A percentile compares a stretch with the other conserved stretches of the same genome.
Evolutionary conservation across 148 eudicot genomes (phyloP).

Genomic region (Talinum fruticosum): DNA sequence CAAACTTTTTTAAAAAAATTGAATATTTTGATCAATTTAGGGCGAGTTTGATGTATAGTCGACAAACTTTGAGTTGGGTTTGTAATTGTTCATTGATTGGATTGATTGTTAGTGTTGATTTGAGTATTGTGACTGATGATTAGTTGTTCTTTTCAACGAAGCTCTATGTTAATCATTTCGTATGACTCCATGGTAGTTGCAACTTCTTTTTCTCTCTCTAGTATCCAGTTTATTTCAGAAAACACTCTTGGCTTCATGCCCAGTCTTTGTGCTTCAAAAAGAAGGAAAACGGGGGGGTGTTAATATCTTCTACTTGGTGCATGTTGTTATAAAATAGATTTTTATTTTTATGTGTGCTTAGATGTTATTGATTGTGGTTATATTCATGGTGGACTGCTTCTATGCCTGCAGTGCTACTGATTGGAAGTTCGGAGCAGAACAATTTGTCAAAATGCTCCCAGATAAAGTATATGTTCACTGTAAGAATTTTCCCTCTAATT

Average conservation of each 20-base stretch:
- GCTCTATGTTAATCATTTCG: background rate
- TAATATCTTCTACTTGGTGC: no score
- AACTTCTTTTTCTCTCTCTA: background rate
- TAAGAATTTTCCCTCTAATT: constrained; percentile 36
- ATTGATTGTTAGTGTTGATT: background rate
- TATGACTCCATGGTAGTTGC: constrained; percentile 2
- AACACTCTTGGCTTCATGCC: no score
- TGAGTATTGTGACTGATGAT: background rate
- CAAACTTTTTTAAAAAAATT: background rate
- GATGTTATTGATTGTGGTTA: background rate
- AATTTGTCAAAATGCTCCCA: constrained; percentile 69
- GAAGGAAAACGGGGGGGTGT: background rate
- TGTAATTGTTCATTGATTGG: background rate
- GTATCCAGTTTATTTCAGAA: background rate
- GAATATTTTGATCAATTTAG: background rate
- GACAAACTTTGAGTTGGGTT: constrained; percentile 12
- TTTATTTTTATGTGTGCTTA: background rate
- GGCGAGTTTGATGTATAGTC: background rate
- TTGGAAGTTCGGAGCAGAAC: constrained; percentile 94
- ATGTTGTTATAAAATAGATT: background rate
- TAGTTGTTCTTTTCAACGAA: background rate
- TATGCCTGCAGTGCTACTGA: constrained; percentile 60
- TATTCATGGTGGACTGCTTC: constrained; percentile 7
- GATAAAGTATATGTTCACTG: constrained; percentile 93
- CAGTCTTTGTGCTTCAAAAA: background rate